Percentiles rank a stretch among this genome's conserved stretches.
Conservation (phyloP, 768 basidiomycete species). For the Hygrophoropsis aurantiaca region DNA sequence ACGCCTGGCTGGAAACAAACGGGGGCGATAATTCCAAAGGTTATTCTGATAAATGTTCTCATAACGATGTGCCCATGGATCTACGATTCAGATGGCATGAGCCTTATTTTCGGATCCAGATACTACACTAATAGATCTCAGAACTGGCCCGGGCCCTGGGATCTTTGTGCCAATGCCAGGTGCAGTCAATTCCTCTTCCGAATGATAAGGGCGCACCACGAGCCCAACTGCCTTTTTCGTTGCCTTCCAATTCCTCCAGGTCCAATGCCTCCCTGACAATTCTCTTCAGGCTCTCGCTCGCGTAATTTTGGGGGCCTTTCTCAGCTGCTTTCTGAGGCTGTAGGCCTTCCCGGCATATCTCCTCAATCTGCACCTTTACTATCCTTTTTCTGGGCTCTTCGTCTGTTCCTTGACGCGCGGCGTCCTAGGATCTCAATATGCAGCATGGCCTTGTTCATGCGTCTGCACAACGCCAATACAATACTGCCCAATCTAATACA, state of each 20-base stretch:
- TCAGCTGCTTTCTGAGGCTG: background rate
- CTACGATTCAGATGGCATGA: slow-evolving; percentile 4
- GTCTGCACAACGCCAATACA: too few relatives aligned
- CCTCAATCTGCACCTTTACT: background rate
- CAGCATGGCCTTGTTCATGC: too few relatives aligned
- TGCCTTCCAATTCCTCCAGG: slow-evolving; percentile 18
- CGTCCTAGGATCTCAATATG: slow-evolving; percentile 24
- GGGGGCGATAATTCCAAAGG: slow-evolving; percentile 11
- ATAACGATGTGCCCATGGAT: slow-evolving; percentile 16
- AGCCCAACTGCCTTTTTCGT: slow-evolving; percentile 15
- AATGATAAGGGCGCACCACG: slow-evolving; percentile 13
- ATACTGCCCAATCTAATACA: too few relatives aligned
- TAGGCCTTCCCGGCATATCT: background rate
- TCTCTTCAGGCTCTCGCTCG: slow-evolving; percentile 18
- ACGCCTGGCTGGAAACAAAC: slow-evolving; percentile 3
- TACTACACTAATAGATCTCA: too few relatives aligned
- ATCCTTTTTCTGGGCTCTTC: slow-evolving; percentile 8
- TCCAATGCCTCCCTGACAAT: slow-evolving; percentile 15
- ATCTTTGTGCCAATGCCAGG: slow-evolving; percentile 10
- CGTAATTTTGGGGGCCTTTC: slow-evolving; percentile 29
- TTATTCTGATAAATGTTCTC: slow-evolving; percentile 18
- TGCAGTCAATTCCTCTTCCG: slow-evolving; percentile 10
- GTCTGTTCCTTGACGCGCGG: slow-evolving; percentile 21
- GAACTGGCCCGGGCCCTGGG: slow-evolving; percentile 3
- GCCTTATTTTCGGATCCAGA: slow-evolving; percentile 14